Conservation (phyloP, 1,284 basidiomycete species). For the Trichosporon ovoides region DNA sequence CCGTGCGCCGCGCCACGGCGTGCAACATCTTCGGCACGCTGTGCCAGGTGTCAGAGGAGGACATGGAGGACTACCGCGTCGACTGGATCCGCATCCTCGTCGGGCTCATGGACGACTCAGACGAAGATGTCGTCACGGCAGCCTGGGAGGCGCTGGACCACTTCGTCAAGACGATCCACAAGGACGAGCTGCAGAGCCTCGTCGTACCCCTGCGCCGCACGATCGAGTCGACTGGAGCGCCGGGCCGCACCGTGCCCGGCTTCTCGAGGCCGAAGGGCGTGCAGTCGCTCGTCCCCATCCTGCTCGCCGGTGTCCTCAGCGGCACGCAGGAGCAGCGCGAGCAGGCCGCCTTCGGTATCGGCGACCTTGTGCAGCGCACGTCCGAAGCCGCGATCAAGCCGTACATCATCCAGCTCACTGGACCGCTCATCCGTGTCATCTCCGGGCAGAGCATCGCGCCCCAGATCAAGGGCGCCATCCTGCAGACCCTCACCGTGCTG, state of each 20-base stretch:
- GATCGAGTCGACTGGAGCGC: slow-evolving; percentile 77
- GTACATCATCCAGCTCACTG: slow-evolving; percentile 93
- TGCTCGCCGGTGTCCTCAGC: slow-evolving; percentile 68
- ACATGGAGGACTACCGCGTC: slow-evolving; percentile 75
- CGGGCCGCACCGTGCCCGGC: slow-evolving; percentile 74
- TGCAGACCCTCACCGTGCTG: slow-evolving; percentile 74
- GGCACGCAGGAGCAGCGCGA: slow-evolving; percentile 60
- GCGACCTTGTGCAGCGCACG: slow-evolving; percentile 88
- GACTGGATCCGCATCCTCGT: slow-evolving; percentile 96
- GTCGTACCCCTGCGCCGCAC: slow-evolving; percentile 82
- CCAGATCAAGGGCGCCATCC: slow-evolving; percentile 82
- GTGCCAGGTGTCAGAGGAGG: slow-evolving; percentile 70
- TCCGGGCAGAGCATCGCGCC: slow-evolving; percentile 82
- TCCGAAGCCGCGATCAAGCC: slow-evolving; percentile 86
- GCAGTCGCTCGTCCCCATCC: slow-evolving; percentile 78
- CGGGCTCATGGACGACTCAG: slow-evolving; percentile 73
- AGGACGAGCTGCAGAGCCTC: slow-evolving; percentile 84
- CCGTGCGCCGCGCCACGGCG: slow-evolving; percentile 67
- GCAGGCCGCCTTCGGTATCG: slow-evolving; percentile 89
- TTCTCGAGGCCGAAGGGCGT: slow-evolving; percentile 87
- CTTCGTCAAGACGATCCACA: slow-evolving; percentile 85
- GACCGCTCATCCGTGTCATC: slow-evolving; percentile 89
- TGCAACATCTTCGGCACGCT: slow-evolving; percentile 72
- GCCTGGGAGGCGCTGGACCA: slow-evolving; percentile 80
- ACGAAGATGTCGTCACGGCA: slow-evolving; percentile 68